Percentiles rank a stretch among this genome's conserved stretches.
phyloP scores from a whole-genome alignment of 352 stramenopile species.

The Pseudoperonospora humuli region DNA sequence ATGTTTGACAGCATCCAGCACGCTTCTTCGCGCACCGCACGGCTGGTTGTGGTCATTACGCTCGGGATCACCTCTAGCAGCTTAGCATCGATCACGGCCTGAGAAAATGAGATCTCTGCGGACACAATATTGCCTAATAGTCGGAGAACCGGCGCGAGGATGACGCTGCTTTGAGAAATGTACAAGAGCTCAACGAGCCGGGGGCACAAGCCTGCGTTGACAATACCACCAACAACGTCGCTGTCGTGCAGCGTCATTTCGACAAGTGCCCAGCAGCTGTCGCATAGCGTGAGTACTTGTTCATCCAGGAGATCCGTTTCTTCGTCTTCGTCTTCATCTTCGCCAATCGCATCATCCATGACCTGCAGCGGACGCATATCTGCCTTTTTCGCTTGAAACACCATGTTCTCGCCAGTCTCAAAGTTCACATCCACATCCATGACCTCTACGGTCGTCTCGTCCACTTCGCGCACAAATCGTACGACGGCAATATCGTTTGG shows the following conservation, averaged over 20 bases:
- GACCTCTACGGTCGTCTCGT: slow-evolving; percentile 71
- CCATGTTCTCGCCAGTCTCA: slow-evolving; percentile 78
- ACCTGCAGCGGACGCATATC: slow-evolving; percentile 67
- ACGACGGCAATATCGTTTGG: slow-evolving; percentile 82
- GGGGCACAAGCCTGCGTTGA: slow-evolving; percentile 50
- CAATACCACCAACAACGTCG: slow-evolving; percentile 53
- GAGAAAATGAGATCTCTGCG: slow-evolving; percentile 61
- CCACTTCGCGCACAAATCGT: slow-evolving; percentile 67
- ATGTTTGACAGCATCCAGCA: slow-evolving; percentile 87
- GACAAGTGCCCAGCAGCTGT: slow-evolving; percentile 79
- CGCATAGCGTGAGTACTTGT: slow-evolving; percentile 79
- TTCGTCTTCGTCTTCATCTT: slow-evolving; percentile 75
- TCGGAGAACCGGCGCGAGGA: slow-evolving; percentile 65
- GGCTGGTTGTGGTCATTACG: slow-evolving; percentile 75
- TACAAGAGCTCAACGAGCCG: slow-evolving; percentile 76
- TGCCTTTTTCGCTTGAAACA: slow-evolving; percentile 57
- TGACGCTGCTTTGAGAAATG: slow-evolving; percentile 79
- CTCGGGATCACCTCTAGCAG: slow-evolving; percentile 75
- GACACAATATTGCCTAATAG: slow-evolving; percentile 82
- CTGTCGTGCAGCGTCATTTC: slow-evolving; percentile 75
- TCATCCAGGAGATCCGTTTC: slow-evolving; percentile 68
- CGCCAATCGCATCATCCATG: slow-evolving; percentile 69
- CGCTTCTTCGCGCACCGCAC: slow-evolving; percentile 71
- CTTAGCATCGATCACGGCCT: slow-evolving; percentile 71
- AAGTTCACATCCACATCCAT: slow-evolving; percentile 86